These are phyloP conservation scores for Collybia nuda DNA, from an alignment of 768 basidiomycete species.

Conservation along the genomic window DNA sequence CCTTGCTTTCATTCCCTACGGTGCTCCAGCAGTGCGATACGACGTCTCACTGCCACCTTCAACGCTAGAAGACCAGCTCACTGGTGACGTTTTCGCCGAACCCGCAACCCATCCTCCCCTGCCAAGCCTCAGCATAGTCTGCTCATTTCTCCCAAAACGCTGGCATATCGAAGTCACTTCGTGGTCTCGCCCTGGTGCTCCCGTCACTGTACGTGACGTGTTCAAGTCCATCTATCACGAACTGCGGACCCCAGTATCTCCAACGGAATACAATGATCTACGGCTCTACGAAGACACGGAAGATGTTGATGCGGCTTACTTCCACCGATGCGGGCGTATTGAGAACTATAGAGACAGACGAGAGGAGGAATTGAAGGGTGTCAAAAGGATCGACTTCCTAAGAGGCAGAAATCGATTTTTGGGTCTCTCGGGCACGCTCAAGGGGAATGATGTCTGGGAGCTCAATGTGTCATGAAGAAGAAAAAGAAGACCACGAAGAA, in stretches of 20 bases:
- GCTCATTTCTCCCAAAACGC: slow-evolving; percentile 22
- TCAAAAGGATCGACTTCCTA: slow-evolving; percentile 59
- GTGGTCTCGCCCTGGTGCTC: slow-evolving; percentile 21
- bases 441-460: slow-evolving; percentile 43
- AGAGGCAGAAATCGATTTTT: slow-evolving; percentile 43
- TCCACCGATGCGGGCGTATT: slow-evolving; percentile 35
- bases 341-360: slow-evolving; percentile 20
- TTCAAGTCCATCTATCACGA: slow-evolving; percentile 43
- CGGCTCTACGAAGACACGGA: slow-evolving; percentile 28
- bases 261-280: slow-evolving; percentile 40
- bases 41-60: slow-evolving; percentile 37
- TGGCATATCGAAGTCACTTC: slow-evolving; percentile 35
- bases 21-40: slow-evolving; percentile 32
- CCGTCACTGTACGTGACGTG: slow-evolving; percentile 49
- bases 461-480: slow-evolving; percentile 30
- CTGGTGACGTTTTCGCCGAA: slow-evolving; percentile 33
- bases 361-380: slow-evolving; percentile 43
- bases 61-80: slow-evolving; percentile 17
- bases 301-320: slow-evolving; percentile 47
- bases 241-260: slow-evolving; percentile 45
- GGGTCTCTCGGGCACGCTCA: slow-evolving; percentile 46
- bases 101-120: slow-evolving; percentile 44
- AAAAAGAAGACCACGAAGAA: not conserved
- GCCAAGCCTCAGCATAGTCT: slow-evolving; percentile 29
- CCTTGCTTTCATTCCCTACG: slow-evolving; percentile 35